phyloP scores from a whole-genome alignment of 305 asterid genomes.

The Fraxinus sp. region DNA sequence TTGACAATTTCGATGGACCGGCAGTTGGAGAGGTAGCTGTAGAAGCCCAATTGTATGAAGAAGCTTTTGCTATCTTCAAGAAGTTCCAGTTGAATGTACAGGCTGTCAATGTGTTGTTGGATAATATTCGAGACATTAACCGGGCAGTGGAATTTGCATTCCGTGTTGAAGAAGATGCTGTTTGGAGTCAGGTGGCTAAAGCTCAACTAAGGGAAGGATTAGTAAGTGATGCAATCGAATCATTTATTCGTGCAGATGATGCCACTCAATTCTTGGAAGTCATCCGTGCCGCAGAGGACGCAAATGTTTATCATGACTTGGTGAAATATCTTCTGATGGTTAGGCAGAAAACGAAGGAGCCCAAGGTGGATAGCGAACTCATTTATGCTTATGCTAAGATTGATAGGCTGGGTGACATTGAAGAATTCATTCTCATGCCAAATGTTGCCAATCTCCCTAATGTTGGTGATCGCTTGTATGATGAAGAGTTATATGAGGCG shows the following conservation, averaged over 20 bases:
- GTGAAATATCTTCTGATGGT: slow-evolving; percentile 97
- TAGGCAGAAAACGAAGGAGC: slow-evolving; percentile 92
- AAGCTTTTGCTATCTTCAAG: slow-evolving; percentile 93
- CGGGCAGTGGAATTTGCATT: slow-evolving; percentile 98
- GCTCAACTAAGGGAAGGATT: slow-evolving; percentile 98
- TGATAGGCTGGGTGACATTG: slow-evolving; percentile 88
- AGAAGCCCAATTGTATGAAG: slow-evolving; percentile 89
- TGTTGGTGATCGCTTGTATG: slow-evolving; percentile 98
- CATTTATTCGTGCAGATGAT: slow-evolving; percentile 96
- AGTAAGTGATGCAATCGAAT: slow-evolving; percentile 96
- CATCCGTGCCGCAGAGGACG: slow-evolving; percentile 82
- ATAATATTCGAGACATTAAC: slow-evolving; percentile 81
- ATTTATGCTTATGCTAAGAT: slow-evolving; percentile 98
- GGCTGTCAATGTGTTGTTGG: slow-evolving; percentile 92
- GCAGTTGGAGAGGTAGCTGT: slow-evolving; percentile 99
- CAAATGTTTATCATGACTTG: slow-evolving; percentile 84
- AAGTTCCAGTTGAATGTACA: slow-evolving; percentile 97
- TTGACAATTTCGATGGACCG: slow-evolving; percentile 98
- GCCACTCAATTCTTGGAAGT: slow-evolving; percentile 90
- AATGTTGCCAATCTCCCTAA: slow-evolving; percentile 97
- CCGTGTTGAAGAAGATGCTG: slow-evolving; percentile 99
- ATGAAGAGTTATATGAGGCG: slow-evolving; percentile 93
- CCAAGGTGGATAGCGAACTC: slow-evolving; percentile 97
- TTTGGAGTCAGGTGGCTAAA: slow-evolving; percentile 99
- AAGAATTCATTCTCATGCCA: slow-evolving; percentile 96